Evolutionary conservation across 2,329 filamentous ascomycete species (phyloP).

Genomic region (Ophiosphaerella korrae): DNA sequence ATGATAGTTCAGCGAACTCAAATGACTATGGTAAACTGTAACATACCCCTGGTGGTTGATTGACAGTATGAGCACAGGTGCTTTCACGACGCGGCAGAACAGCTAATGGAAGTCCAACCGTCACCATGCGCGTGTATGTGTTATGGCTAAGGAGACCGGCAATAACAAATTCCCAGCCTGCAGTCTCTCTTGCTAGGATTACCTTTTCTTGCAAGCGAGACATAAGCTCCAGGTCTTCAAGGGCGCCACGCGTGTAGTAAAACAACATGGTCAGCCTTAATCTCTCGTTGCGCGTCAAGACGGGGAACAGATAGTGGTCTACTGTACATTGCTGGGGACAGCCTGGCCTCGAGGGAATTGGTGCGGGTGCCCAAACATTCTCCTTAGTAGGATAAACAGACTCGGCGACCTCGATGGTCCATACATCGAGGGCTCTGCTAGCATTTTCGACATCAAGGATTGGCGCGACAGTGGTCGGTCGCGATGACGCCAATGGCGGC

Average conservation of each 20-base stretch:
- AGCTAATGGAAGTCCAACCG: slow-evolving; percentile 49
- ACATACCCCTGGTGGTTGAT: slow-evolving; percentile 38
- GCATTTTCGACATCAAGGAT: slow-evolving; percentile 30
- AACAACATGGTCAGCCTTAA: slow-evolving; percentile 49
- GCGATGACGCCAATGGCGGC: slow-evolving; percentile 19
- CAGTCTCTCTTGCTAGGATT: slow-evolving; percentile 48
- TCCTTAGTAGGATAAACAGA: slow-evolving; percentile 21
- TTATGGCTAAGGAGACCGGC: slow-evolving; percentile 53
- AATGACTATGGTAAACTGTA: slow-evolving; percentile 5
- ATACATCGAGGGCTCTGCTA: slow-evolving; percentile 20
- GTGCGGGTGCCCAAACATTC: slow-evolving; percentile 22
- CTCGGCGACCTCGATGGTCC: slow-evolving; percentile 18
- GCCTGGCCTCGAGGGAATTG: slow-evolving; percentile 20
- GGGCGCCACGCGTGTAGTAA: slow-evolving; percentile 52
- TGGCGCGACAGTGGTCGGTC: slow-evolving; percentile 26
- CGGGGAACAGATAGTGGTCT: slow-evolving; percentile 43
- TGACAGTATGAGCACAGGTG: slow-evolving; percentile 54
- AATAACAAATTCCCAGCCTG: slow-evolving; percentile 55
- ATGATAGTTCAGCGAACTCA: not conserved
- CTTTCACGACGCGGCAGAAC: slow-evolving; percentile 54
- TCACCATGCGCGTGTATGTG: slow-evolving; percentile 51
- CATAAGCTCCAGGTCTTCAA: slow-evolving; percentile 50
- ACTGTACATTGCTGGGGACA: slow-evolving; percentile 10
- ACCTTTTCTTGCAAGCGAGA: slow-evolving; percentile 52
- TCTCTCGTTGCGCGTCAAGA: slow-evolving; percentile 44